Base-by-base conservation (phyloP, 2,329 filamentous ascomycete genomes). In the Bipolaris cookei region DNA sequence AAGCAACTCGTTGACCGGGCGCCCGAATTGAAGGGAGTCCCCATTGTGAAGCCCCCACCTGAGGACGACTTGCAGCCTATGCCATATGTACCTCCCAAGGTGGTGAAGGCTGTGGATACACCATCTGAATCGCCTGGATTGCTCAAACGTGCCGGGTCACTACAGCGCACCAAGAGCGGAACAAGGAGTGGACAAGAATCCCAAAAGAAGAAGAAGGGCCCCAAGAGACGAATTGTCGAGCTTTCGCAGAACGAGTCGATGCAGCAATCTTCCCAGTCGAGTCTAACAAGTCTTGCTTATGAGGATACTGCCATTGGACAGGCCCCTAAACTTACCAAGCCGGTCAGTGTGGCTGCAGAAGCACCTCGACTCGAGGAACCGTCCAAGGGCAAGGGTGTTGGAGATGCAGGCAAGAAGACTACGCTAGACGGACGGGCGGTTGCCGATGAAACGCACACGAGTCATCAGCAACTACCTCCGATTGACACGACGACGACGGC, bases 1-100 rank as follows among this genome's bases (percentile, higher is more conserved):
- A 92, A 92, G 69, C 89, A 90, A 64, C 83, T 99, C 41, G 85
- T 93, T 4, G 93, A 97, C 48, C 87, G 93, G 44, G 90, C 84
- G 10, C 89, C 90, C 1, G 88, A 96, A 66, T 86, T 88, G 16
- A 85, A 90, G 23, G 88, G 85, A 35, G 88, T 92, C 7, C 92
- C 92, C 0, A 88, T 96, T 14, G 85, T 96, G 56, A 91, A 89
- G 73, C 86, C 89, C 13, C 81, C 83, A 23, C 81, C 83, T 3
- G 83, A 86, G 13, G 88, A 91, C 65, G 80, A 83, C 56, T 70
- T 76, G 8, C 78, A 88, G 8, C 81, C 83, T 6, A 82, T 88
- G 2, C 83, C 90, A 2, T 58, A 65, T 54, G 65, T 69, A 58
- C 85, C 91, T 14, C 88, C 86, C 78, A 92, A 90, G 60, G 60